These are phyloP conservation scores for Populus nigra DNA, from an alignment of 345 rosid genomes.

Conservation along the genomic window DNA sequence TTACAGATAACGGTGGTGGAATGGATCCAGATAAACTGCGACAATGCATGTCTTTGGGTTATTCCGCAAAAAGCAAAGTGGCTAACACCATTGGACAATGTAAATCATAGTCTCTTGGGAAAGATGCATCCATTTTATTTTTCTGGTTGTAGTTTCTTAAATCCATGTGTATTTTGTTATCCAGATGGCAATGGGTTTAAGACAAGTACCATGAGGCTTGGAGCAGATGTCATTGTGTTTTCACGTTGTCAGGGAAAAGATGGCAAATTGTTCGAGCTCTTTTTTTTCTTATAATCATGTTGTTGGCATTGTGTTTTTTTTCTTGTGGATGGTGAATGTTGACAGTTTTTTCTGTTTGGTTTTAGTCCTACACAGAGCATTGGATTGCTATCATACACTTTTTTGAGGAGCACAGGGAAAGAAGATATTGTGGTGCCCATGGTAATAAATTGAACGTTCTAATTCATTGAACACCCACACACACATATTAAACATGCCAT, in stretches of 20 bases:
- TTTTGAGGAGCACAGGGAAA: constrained; percentile 86
- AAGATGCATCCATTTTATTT: neutral
- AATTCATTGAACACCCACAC: neutral
- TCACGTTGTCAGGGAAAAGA: constrained; percentile 64
- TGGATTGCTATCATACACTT: constrained; percentile 87
- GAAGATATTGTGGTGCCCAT: constrained; percentile 94
- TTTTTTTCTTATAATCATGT: neutral
- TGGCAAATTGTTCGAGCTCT: constrained; percentile 57
- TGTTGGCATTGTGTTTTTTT: neutral
- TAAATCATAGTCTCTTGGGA: constrained; percentile 20
- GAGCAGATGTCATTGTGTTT: constrained; percentile 98
- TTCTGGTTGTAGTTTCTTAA: neutral
- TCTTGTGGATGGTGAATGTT: neutral
- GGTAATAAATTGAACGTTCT: constrained; percentile 44
- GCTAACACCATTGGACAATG: constrained; percentile 90
- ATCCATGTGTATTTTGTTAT: neutral
- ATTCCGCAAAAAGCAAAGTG: constrained; percentile 79
- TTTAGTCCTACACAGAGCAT: constrained; percentile 82
- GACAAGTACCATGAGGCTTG: constrained; percentile 99
- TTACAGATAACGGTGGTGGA: constrained; percentile 93
- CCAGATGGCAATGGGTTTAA: constrained; percentile 96
- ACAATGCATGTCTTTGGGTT: constrained; percentile 88
- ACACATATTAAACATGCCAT: neutral
- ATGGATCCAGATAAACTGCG: constrained; percentile 90
- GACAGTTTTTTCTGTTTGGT: constrained; percentile 16